A percentile compares a stretch with the other conserved stretches of the same genome.
phyloP scores from a whole-genome alignment of 305 asterid genomes.

The Vinca major region DNA sequence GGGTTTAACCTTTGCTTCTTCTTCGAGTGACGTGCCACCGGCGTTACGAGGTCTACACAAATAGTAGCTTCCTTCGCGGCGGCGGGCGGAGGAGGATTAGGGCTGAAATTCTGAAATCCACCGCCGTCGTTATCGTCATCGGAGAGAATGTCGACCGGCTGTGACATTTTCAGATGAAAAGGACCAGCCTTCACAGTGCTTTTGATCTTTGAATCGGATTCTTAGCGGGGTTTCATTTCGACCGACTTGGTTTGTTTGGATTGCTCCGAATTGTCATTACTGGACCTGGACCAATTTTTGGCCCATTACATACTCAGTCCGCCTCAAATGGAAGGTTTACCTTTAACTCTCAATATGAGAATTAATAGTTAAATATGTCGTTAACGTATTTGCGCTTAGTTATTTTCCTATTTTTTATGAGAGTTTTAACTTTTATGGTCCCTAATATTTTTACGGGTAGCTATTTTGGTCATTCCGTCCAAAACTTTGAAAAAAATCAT shows the following conservation, averaged over 20 bases:
- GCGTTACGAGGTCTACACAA: slow-evolving; percentile 19
- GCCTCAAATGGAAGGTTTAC: no score
- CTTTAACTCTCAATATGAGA: no score
- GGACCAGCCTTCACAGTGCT: background rate
- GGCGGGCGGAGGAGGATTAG: background rate
- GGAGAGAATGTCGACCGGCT: slow-evolving; percentile 11
- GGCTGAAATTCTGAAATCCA: background rate
- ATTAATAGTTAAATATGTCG: no score
- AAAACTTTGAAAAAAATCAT: no score
- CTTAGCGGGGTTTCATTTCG: background rate
- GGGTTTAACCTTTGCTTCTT: slow-evolving; percentile 19
- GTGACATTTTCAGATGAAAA: slow-evolving; percentile 4
- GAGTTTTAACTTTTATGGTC: no score
- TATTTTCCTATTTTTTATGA: no score
- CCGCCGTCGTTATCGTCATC: slow-evolving; percentile 9
- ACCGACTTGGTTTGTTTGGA: background rate
- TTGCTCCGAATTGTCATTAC: no score
- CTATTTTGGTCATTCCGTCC: no score
- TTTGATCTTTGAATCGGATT: background rate
- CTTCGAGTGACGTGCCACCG: slow-evolving; percentile 7
- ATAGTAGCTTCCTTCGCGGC: slow-evolving; percentile 4
- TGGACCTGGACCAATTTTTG: no score
- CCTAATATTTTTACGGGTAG: no score
- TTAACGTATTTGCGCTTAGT: no score
- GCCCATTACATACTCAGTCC: no score